phyloP scores from a whole-genome alignment of 371 early-diverging fungal genomes.

The Capniomyces stellatus region DNA sequence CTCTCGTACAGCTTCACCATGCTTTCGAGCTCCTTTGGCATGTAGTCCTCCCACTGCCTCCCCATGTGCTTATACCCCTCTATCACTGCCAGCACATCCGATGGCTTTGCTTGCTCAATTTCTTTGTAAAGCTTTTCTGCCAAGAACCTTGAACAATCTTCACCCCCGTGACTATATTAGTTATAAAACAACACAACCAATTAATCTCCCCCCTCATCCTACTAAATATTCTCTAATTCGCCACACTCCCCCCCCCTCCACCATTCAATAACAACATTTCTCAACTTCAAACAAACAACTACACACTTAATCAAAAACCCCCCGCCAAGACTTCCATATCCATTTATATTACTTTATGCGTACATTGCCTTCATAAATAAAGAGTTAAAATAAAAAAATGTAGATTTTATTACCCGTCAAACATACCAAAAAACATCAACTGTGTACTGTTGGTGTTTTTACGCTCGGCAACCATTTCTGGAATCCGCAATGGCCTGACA shows the following conservation, averaged over 20 bases:
- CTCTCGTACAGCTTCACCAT: conserved; percentile 7
- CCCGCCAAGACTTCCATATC: too few relatives aligned
- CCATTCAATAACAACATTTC: too few relatives aligned
- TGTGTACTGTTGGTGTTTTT: conserved; percentile 19
- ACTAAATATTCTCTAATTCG: too few relatives aligned
- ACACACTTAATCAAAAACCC: too few relatives aligned
- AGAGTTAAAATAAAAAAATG: conserved; percentile 10
- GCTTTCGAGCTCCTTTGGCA: conserved; percentile 12
- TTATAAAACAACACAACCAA: not conserved
- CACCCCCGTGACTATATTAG: conserved; percentile 18
- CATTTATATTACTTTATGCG: too few relatives aligned
- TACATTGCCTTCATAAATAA: too few relatives aligned
- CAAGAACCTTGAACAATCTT: conserved; percentile 18
- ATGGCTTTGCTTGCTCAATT: conserved; percentile 10
- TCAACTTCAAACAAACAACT: too few relatives aligned
- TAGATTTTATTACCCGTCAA: conserved; percentile 17
- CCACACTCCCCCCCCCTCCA: too few relatives aligned
- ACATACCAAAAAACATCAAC: conserved; percentile 22
- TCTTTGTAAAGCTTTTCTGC: conserved; percentile 12
- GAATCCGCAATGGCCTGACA: conserved; percentile 21
- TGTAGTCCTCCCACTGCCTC: conserved; percentile 16
- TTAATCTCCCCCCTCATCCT: not conserved
- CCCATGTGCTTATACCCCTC: conserved; percentile 13
- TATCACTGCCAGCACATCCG: conserved; percentile 10
- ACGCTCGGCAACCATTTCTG: conserved; percentile 23